Base-by-base conservation (phyloP, 2,329 filamentous ascomycete genomes). In the Nemania sp. region DNA sequence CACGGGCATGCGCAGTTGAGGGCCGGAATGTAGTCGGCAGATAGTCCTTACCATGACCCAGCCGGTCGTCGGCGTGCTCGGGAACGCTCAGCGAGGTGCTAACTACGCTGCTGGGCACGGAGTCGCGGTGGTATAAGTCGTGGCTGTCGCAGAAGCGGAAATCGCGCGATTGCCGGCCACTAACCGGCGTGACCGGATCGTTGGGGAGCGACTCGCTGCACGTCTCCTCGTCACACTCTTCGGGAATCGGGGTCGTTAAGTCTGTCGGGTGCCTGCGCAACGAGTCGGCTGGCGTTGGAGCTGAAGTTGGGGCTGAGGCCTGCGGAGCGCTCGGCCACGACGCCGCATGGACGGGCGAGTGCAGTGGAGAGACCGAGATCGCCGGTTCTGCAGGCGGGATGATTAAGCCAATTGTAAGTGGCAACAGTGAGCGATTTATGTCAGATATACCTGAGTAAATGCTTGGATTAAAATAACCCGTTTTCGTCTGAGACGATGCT, bases 161-260 rank as follows among this genome's bases (percentile, higher is more conserved):
- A 60, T 82, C 80, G 53, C 79, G 77, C 41, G 81, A 83, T 64
- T 80, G 77, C 57, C 79, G 76, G 62, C 74, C 75, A 63, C 82
- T 85, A 55, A 82, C 78, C 42, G 83, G 84, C 19, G 83, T 86
- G 53, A 83, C 74, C 39, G 83, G 83, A 60, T 86, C 83, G 71
- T 80, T 79, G 50, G 76, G 73, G 20, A 77, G 78, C 22, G 64
- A 68, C 63, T 86, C 82, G 68, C 79, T 84, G 58, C 80, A 78
- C 7, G 81, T 83, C 56, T 68, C 66, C 66, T 86, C 83, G 70
- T 81, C 81, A 67, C 77, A 77, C 65, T 79, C 77, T 70, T 84
- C 81, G 46, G 77, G 74, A 56, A 84, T 83, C 49, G 80, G 76
- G 57, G 72, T 75, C 59, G 74, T 71, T 8, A 81, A 70, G 47